phyloP scores from a whole-genome alignment of 1,139 yeast species.

The Meyerozyma smithsonii region DNA sequence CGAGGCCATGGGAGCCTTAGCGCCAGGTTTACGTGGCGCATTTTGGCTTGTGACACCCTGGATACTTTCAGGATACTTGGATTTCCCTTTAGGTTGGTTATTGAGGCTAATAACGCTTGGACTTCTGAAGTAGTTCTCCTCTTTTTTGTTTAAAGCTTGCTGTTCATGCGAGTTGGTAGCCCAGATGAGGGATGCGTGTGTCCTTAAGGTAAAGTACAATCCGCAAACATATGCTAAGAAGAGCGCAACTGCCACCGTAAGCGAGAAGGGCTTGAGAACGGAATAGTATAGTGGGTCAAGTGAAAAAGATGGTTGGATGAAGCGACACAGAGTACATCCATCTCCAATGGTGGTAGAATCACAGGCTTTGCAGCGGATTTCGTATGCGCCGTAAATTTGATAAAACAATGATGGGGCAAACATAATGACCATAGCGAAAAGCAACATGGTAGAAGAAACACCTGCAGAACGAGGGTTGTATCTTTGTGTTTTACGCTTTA shows the following conservation, averaged over 20 bases:
- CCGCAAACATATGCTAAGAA: constrained; percentile 90
- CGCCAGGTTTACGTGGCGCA: not conserved
- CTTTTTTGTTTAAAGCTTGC: constrained; percentile 17
- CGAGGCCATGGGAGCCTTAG: not conserved
- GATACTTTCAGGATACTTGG: not conserved
- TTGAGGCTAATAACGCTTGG: constrained; percentile 34
- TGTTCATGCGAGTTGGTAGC: constrained; percentile 48
- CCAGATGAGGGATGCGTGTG: constrained; percentile 98
- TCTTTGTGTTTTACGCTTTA: constrained; percentile 85
- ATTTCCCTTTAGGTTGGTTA: constrained; percentile 9
- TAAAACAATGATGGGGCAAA: constrained; percentile 90
- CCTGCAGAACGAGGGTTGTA: constrained; percentile 97
- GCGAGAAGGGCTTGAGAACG: constrained; percentile 75
- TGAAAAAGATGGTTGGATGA: constrained; percentile 68
- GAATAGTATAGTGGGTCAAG: constrained; percentile 60
- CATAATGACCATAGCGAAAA: constrained; percentile 87
- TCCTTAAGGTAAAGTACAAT: constrained; percentile 83
- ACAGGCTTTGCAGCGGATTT: constrained; percentile 62
- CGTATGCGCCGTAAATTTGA: constrained; percentile 87
- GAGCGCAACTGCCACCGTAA: constrained; percentile 73
- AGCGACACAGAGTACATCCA: constrained; percentile 70
- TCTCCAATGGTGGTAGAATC: constrained; percentile 15
- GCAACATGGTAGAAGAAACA: constrained; percentile 90
- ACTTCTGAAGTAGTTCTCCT: constrained; percentile 19
- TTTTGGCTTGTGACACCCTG: too few relatives aligned